These are phyloP conservation scores for Chernovozyma aurita DNA, from an alignment of 1,139 yeast genomes.

Conservation along the genomic window DNA sequence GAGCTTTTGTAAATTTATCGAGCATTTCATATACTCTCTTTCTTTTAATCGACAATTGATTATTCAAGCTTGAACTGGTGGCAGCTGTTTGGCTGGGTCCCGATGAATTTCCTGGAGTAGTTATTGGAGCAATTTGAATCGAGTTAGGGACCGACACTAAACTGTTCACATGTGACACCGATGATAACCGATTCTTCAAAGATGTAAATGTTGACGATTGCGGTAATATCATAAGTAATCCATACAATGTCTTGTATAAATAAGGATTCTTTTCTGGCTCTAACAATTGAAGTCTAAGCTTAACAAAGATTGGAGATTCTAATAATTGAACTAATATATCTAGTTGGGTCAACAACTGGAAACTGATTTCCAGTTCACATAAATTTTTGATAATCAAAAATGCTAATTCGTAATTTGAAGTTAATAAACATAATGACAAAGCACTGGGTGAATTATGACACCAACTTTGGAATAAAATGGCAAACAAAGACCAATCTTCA, in stretches of 20 bases:
- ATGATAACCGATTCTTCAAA: constrained; percentile 68
- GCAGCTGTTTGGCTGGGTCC: constrained; percentile 14
- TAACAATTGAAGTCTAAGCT: constrained; percentile 76
- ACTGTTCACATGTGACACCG: constrained; percentile 27
- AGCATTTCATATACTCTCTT: constrained; percentile 51
- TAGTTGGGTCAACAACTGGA: constrained; percentile 68
- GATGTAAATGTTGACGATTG: constrained; percentile 91
- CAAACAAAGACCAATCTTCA: constrained; percentile 72
- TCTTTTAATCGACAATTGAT: constrained; percentile 36
- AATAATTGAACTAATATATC: constrained; percentile 77
- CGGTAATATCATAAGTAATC: constrained; percentile 89
- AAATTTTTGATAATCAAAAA: constrained; percentile 71
- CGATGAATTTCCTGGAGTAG: constrained; percentile 8
- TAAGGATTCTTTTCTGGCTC: constrained; percentile 84
- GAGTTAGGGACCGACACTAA: constrained; percentile 6
- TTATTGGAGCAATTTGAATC: constrained; percentile 11
- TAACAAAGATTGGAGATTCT: constrained; percentile 82
- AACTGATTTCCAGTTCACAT: constrained; percentile 71
- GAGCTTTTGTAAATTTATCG: constrained; percentile 57
- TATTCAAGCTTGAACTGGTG: constrained; percentile 10
- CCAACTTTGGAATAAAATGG: constrained; percentile 84
- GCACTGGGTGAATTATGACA: constrained; percentile 89
- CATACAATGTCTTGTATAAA: constrained; percentile 83
- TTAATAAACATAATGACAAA: constrained; percentile 75
- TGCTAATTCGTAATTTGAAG: constrained; percentile 88